Percentiles rank a stretch among this genome's conserved stretches.
Evolutionary conservation across 2,329 filamentous ascomycete genomes (phyloP).

Genomic region (Trichoderma atroviride): DNA sequence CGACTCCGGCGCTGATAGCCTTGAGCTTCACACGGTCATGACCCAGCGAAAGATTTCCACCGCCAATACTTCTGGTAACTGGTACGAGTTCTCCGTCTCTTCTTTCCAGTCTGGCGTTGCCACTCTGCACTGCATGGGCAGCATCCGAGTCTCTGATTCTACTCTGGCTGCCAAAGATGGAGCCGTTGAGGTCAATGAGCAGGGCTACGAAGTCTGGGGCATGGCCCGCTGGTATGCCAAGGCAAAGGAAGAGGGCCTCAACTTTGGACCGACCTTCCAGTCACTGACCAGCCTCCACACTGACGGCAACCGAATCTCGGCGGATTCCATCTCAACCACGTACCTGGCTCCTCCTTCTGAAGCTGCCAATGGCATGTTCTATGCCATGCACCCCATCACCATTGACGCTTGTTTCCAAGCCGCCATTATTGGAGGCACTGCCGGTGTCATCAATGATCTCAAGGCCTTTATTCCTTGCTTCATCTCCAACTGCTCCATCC

Average conservation of each 20-base stretch:
- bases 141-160: not conserved
- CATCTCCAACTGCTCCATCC: not conserved
- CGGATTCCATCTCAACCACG: slow-evolving; percentile 12
- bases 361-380: slow-evolving; percentile 4
- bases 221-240: slow-evolving; percentile 18
- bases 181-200: not conserved
- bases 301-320: slow-evolving; percentile 6
- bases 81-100: slow-evolving; percentile 17
- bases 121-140: slow-evolving; percentile 17
- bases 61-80: not conserved
- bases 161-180: not conserved
- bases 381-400: slow-evolving; percentile 15
- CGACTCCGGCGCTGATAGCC: not conserved
- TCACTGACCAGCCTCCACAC: slow-evolving; percentile 5
- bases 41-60: slow-evolving; percentile 16
- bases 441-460: slow-evolving; percentile 1
- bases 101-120: not conserved
- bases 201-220: slow-evolving; percentile 8
- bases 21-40: slow-evolving; percentile 9
- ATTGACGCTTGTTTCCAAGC: slow-evolving; percentile 18
- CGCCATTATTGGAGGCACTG: slow-evolving; percentile 14
- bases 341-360: not conserved
- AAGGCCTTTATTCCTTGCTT: slow-evolving; percentile 8
- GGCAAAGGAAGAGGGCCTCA: slow-evolving; percentile 15
- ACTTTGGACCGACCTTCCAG: slow-evolving; percentile 15